These are phyloP conservation scores for Coemansia sp. DNA, from an alignment of 371 early-diverging fungal species.

Conservation along the genomic window DNA sequence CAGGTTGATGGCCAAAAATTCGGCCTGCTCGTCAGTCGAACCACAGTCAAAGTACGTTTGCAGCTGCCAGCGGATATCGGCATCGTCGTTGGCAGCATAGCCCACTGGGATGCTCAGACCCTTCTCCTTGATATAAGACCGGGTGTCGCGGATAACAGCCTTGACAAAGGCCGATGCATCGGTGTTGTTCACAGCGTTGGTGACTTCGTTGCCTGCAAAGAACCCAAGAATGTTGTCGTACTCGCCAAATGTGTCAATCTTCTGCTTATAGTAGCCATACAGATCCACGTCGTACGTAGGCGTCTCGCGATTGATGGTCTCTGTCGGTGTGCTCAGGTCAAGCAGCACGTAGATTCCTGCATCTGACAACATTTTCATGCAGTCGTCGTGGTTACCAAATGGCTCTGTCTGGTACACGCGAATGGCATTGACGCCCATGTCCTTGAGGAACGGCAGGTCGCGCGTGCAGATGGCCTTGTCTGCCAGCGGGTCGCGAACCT, in stretches of 20 bases:
- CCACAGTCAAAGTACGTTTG: conserved; percentile 76
- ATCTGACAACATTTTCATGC: conserved; percentile 69
- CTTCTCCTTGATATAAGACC: conserved; percentile 57
- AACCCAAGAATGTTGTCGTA: conserved; percentile 69
- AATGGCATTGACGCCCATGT: conserved; percentile 70
- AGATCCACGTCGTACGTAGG: conserved; percentile 64
- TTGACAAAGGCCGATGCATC: conserved; percentile 70
- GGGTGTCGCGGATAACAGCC: conserved; percentile 70
- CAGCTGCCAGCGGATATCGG: conserved; percentile 64
- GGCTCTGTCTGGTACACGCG: conserved; percentile 78
- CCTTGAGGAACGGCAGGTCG: conserved; percentile 67
- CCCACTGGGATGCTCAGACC: conserved; percentile 68
- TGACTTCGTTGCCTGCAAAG: conserved; percentile 80
- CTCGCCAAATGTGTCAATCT: conserved; percentile 65
- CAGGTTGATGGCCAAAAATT: conserved; percentile 67
- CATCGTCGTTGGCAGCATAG: conserved; percentile 78
- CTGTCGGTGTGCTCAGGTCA: conserved; percentile 63
- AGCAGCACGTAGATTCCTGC: conserved; percentile 74
- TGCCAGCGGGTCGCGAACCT: conserved; percentile 62
- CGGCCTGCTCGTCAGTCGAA: conserved; percentile 57
- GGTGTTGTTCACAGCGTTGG: conserved; percentile 66
- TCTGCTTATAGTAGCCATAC: conserved; percentile 59
- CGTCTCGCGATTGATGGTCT: conserved; percentile 64
- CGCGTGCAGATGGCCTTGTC: conserved; percentile 61
- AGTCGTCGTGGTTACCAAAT: conserved; percentile 64